phyloP scores from a whole-genome alignment of 495 filamentous ascomycete genomes.

The Astrothelium macrocarpum region DNA sequence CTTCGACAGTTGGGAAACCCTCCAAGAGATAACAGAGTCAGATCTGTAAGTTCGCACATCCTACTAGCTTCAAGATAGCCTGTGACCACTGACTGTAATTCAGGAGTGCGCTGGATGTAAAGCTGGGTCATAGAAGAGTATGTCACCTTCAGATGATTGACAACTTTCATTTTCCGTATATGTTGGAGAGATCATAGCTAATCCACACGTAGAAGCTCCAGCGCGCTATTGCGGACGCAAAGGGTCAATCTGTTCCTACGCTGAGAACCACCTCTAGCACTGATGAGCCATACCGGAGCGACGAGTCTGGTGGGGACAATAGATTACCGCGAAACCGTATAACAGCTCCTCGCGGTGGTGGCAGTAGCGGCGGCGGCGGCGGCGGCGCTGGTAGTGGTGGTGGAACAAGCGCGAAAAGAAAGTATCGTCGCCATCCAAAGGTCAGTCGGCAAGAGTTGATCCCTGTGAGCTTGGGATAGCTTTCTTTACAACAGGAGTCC shows the following conservation, averaged over 20 bases:
- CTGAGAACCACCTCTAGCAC: slow-evolving; percentile 12
- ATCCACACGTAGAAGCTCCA: slow-evolving; percentile 27
- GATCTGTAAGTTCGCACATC: slow-evolving; percentile 49
- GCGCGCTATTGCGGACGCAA: slow-evolving; percentile 25
- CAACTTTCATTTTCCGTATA: too few species aligned
- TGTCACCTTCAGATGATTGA: slow-evolving; percentile 23
- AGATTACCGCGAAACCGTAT: slow-evolving; percentile 11
- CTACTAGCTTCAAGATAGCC: slow-evolving; percentile 4
- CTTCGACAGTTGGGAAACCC: slow-evolving; percentile 72
- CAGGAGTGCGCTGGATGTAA: slow-evolving; percentile 61
- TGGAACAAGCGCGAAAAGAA: slow-evolving; percentile 48
- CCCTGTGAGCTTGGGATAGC: neutral
- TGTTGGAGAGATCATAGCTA: too few species aligned
- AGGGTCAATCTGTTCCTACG: slow-evolving; percentile 14
- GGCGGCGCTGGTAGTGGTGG: neutral
- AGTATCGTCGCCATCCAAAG: slow-evolving; percentile 73
- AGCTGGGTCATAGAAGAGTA: slow-evolving; percentile 70
- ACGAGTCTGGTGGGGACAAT: slow-evolving; percentile 24
- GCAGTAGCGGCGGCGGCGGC: neutral
- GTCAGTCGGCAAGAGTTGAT: slow-evolving; percentile 30
- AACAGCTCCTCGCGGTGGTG: slow-evolving; percentile 7
- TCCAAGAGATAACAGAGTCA: slow-evolving; percentile 69
- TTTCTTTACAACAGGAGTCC: neutral
- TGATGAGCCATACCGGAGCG: slow-evolving; percentile 24
- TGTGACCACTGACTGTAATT: slow-evolving; percentile 4